A percentile compares a stretch with the other conserved stretches of the same genome.
Evolutionary conservation across 2,329 filamentous ascomycete genomes (phyloP).

Genomic region (Fusarium hainanense): DNA sequence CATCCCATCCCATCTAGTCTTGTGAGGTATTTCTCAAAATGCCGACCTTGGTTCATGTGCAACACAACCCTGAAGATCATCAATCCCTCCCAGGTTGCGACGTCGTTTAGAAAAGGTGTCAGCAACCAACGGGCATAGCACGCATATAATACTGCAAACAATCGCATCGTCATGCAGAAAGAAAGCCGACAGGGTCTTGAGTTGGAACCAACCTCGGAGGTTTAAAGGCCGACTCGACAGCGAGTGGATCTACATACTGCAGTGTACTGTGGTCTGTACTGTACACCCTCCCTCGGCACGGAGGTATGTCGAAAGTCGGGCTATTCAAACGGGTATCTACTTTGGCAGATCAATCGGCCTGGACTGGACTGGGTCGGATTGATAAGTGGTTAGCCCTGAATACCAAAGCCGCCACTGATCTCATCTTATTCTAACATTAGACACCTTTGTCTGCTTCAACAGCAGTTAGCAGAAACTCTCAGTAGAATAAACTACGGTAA

Average conservation of each 20-base stretch:
- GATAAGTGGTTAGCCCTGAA: not conserved
- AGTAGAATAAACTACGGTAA: not conserved
- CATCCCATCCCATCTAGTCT: not conserved
- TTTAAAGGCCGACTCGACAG: conserved; percentile 34
- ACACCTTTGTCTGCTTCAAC: not conserved
- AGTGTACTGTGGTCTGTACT: not conserved
- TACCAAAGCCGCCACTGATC: conserved; percentile 15
- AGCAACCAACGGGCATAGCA: conserved; percentile 5
- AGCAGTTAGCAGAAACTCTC: not conserved
- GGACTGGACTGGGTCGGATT: not conserved
- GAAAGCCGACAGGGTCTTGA: conserved; percentile 21
- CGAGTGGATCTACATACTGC: conserved; percentile 8
- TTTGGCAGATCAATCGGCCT: conserved; percentile 5
- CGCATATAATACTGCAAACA: conserved; percentile 7
- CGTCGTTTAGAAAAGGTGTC: conserved; percentile 10
- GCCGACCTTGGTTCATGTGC: conserved; percentile 27
- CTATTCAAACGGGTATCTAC: conserved; percentile 15
- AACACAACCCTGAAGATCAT: not conserved
- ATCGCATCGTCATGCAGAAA: not conserved
- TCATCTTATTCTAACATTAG: conserved; percentile 13
- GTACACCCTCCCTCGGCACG: conserved; percentile 30
- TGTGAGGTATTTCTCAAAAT: conserved; percentile 41
- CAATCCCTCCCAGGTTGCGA: not conserved
- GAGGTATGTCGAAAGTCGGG: conserved; percentile 22
- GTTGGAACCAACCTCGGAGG: conserved; percentile 29